Evolutionary conservation across 306 rosid species (phyloP), one percentile per base, ranked within the genome.

Genomic region (Rosa rugosa): DNA sequence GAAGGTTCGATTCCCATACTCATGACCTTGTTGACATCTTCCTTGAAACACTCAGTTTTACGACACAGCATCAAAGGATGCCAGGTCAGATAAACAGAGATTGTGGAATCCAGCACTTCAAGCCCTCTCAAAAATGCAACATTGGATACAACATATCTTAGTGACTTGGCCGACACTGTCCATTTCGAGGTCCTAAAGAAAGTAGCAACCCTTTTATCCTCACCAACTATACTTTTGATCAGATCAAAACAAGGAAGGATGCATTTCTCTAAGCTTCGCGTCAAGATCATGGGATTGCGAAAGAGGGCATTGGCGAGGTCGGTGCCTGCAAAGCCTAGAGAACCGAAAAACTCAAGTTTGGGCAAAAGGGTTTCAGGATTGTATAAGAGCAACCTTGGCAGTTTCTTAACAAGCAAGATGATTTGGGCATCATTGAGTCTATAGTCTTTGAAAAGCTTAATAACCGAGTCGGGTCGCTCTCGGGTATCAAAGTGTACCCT

Each of bases 31-130:
- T 36, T 38, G 23, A 34, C 70, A 65, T 36, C 46, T 34, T 36
- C 45, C 70, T 65, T 65, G 22, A 34, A 36, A 13, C 20, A 5
- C 23, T 65, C 70, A 3, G 0, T 14, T 34, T 16, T 36, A 17
- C 23, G 44, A 11, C 22, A 36, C 46, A 65, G 11, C 5, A 36
- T 8, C 22, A 34, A 16, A 65, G 70, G 70, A 65, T 14, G 8
- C 70, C 70, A 65, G 11, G 46, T 34, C 70, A 65, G 23, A 36
- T 65, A 65, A 14, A 65, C 11, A 13, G 70, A 65, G 70, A 65
- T 14, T 36, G 46, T 16, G n/a, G 70, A 6, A 2, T 36, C 70
- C 23, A 6, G 70, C 70, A 65, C 70, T 65, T 17, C 10, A 65
- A 65, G 45, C 11, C n/a, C 70, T 62, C 70, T 65, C 46, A 65